Evolutionary conservation across 257 asterid genomes (phyloP), one percentile per base, ranked within the genome.

Genomic region (Parsonsia alboflavescens): DNA sequence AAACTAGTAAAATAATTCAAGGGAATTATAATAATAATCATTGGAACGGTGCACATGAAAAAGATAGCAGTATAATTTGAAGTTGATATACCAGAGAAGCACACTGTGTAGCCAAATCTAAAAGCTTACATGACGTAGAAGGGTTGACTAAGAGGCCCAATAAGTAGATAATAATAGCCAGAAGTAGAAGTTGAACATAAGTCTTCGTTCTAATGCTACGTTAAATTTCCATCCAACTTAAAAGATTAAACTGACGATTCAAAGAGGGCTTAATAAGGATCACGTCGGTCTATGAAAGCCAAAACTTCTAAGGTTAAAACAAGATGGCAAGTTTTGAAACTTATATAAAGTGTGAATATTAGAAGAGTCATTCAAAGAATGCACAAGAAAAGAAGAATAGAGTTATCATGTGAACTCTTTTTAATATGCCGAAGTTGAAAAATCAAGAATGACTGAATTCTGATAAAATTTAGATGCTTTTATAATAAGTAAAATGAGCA

Each of bases 1-100:
- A 19, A 39, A 65, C 28, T 65, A 22, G 9, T 65, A 65, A 36
- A 65, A 65, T 65, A 64, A 16, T 63, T 46, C n/a, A 63, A 63
- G 1, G 46, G 68, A 16, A 30, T n/a, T n/a, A n/a, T 12, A 63
- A 5, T 7, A 16, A 33, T 17, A 36, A 33, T 65, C 7, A 59
- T 10, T 41, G 22, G 21, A 65, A 39, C 21, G 19, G 28, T 50
- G 49, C 12, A 36, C 12, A 64, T 33, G 48, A 64, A 64, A 64
- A 64, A 17, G 48, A 65, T 65, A 39, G 70, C 30, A 39, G 70
- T 65, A 39, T 65, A 21, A 65, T 65, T 1, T 65, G 70, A 39
- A 65, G 70, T 65, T 65, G 70, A 65, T 65, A 64, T 64, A 0
- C 24, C 0, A 6, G 63, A 57, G 33, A 57, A 57, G 28, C 10